A percentile compares a stretch with the other conserved stretches of the same genome.
Evolutionary conservation across 495 filamentous ascomycete genomes (phyloP).

Genomic region (Aspergillus wentii): DNA sequence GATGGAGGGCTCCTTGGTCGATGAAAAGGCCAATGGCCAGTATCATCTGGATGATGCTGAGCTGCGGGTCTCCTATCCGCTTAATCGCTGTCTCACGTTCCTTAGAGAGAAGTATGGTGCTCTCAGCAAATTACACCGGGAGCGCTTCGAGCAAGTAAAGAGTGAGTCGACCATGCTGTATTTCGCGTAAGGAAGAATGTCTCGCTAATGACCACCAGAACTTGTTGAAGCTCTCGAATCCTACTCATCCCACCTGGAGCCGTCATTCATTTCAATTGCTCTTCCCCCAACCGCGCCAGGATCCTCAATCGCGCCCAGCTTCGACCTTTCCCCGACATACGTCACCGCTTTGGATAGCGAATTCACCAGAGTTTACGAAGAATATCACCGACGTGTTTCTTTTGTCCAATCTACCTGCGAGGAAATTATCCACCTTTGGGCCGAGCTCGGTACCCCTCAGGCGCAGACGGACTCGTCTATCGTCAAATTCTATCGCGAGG

Average conservation of each 20-base stretch:
- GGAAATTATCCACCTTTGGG: conserved; percentile 90
- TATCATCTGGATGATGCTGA: conserved; percentile 60
- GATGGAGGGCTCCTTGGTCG: conserved; percentile 88
- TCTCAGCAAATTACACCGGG: conserved; percentile 74
- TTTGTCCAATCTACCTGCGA: conserved; percentile 71
- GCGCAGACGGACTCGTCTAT: conserved; percentile 85
- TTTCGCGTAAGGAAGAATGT: not conserved
- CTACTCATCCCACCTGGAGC: conserved; percentile 89
- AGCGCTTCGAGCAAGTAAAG: conserved; percentile 90
- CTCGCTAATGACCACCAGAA: conserved; percentile 51
- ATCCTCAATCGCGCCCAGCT: conserved; percentile 68
- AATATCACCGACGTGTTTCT: conserved; percentile 76
- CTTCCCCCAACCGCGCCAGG: conserved; percentile 77
- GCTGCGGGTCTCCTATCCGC: conserved; percentile 71
- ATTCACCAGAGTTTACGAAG: conserved; percentile 90
- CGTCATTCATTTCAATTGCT: conserved; percentile 72
- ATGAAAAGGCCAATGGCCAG: conserved; percentile 57
- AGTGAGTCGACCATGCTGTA: conserved; percentile 55
- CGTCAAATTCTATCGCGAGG: conserved; percentile 80
- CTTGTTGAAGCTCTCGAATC: conserved; percentile 89
- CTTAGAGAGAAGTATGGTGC: conserved; percentile 82
- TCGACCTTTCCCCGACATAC: conserved; percentile 87
- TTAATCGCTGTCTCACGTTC: conserved; percentile 67
- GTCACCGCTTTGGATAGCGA: conserved; percentile 82
- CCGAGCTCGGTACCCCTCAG: conserved; percentile 87